phyloP scores from a whole-genome alignment of 192 early-diverging fungal species.

The Chytriomyces confervae region DNA sequence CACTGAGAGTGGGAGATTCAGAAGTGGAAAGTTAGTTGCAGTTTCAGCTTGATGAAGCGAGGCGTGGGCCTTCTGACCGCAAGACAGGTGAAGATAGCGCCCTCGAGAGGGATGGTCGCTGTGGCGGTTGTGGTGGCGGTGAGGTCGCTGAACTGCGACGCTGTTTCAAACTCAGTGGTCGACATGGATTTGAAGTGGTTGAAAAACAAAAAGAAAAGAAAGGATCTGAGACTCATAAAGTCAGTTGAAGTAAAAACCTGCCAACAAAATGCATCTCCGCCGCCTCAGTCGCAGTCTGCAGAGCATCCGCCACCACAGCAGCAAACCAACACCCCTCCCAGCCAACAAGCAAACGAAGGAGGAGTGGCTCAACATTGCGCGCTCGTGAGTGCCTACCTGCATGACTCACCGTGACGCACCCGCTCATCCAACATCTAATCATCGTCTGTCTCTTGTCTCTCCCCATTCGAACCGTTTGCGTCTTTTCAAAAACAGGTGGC shows the following conservation, averaged over 20 bases:
- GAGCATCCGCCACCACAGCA: no score
- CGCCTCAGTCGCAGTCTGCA: not conserved
- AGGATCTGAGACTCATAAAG: not conserved
- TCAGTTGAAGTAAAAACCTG: no score
- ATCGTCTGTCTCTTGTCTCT: not conserved
- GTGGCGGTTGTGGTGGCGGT: slow-evolving; percentile 28
- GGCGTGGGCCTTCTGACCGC: slow-evolving; percentile 30
- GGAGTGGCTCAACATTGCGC: slow-evolving; percentile 36
- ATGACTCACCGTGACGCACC: not conserved
- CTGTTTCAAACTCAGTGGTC: slow-evolving; percentile 40
- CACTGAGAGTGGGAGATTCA: slow-evolving; percentile 51
- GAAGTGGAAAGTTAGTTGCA: not conserved
- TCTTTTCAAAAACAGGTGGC: slow-evolving; percentile 42
- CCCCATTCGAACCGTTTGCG: no score
- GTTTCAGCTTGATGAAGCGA: not conserved
- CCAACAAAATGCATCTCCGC: not conserved
- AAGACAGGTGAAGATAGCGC: slow-evolving; percentile 51
- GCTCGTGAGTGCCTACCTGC: slow-evolving; percentile 22
- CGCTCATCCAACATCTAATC: not conserved
- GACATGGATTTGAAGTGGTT: not conserved
- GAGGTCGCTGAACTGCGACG: slow-evolving; percentile 53
- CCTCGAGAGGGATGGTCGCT: slow-evolving; percentile 15
- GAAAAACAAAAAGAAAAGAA: slow-evolving; percentile 24
- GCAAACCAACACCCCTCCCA: not conserved
- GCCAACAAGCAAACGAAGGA: slow-evolving; percentile 11